These are phyloP conservation scores for Chlamydomonas applanata DNA, from an alignment of 139 green algal genomes.

Conservation along the genomic window DNA sequence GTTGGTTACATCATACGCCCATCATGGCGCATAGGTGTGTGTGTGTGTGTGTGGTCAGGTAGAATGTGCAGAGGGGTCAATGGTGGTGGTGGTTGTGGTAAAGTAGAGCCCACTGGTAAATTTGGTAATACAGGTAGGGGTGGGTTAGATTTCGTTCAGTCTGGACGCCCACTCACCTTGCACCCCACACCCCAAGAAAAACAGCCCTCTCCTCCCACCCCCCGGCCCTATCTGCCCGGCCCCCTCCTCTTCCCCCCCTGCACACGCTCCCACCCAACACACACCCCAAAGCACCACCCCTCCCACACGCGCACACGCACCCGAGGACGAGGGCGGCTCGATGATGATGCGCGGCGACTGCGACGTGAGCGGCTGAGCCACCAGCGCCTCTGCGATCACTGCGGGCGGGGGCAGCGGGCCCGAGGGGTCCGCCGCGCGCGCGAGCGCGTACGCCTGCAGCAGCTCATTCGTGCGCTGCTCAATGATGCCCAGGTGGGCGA, in stretches of 20 bases:
- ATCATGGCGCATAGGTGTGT: not conserved
- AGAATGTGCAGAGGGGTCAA: no score
- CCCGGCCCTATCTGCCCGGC: no score
- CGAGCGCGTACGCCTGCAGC: slow-evolving; percentile 52
- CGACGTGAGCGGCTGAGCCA: slow-evolving; percentile 33
- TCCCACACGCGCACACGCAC: not conserved
- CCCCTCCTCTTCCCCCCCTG: no score
- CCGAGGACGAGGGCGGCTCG: slow-evolving; percentile 47
- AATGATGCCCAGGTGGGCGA: slow-evolving; percentile 85
- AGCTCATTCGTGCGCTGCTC: slow-evolving; percentile 89
- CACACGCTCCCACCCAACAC: no score
- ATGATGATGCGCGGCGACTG: slow-evolving; percentile 45
- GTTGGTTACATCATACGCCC: no score
- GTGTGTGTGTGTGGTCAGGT: slow-evolving; percentile 1
- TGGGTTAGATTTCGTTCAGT: no score
- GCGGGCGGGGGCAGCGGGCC: slow-evolving; percentile 3
- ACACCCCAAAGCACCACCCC: not conserved
- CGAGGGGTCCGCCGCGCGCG: slow-evolving; percentile 20
- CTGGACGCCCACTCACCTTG: no score
- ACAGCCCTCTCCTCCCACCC: no score
- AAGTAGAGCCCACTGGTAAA: no score
- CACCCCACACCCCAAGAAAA: no score
- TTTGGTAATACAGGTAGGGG: no score
- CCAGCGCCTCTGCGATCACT: slow-evolving; percentile 34
- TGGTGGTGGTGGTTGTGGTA: no score